Conservation (phyloP, 192 early-diverging fungal species). For the Podila epigama region DNA sequence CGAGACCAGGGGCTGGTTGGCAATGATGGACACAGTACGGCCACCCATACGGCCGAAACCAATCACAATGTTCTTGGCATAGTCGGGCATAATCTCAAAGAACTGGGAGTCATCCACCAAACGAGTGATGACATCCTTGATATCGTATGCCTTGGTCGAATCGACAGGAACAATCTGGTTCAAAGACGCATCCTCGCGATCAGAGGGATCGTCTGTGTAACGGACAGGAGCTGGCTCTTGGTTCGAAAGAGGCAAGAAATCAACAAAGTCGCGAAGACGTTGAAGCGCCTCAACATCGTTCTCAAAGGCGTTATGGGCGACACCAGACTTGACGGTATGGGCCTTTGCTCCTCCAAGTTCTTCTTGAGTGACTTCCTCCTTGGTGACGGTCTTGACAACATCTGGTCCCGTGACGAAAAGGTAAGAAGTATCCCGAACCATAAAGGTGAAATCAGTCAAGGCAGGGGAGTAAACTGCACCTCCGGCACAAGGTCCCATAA, state of each 20-base stretch:
- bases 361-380: conserved; percentile 95
- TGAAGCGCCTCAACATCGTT: conserved; percentile 93
- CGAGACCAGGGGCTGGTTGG: conserved; percentile 95
- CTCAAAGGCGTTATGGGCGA: conserved; percentile 92
- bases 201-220: conserved; percentile 67
- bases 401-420: conserved; percentile 98
- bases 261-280: conserved; percentile 82
- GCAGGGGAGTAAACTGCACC: conserved; percentile 98
- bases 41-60: conserved; percentile 90
- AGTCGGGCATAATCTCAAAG: conserved; percentile 93
- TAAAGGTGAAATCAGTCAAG: conserved; percentile 95
- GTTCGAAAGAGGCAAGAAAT: conserved; percentile 90
- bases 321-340: conserved; percentile 92
- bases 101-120: conserved; percentile 85
- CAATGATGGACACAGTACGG: conserved; percentile 86
- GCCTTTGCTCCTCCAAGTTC: conserved; percentile 90
- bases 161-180: conserved; percentile 91
- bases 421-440: conserved; percentile 96
- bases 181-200: conserved; percentile 78
- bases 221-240: conserved; percentile 69
- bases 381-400: conserved; percentile 95
- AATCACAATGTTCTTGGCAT: conserved; percentile 91
- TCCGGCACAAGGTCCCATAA: conserved; percentile 99
- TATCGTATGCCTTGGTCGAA: conserved; percentile 93
- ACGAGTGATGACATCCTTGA: conserved; percentile 85